phyloP scores from a whole-genome alignment of 1,139 yeast species.

The Magnusiomyces magnusii region DNA sequence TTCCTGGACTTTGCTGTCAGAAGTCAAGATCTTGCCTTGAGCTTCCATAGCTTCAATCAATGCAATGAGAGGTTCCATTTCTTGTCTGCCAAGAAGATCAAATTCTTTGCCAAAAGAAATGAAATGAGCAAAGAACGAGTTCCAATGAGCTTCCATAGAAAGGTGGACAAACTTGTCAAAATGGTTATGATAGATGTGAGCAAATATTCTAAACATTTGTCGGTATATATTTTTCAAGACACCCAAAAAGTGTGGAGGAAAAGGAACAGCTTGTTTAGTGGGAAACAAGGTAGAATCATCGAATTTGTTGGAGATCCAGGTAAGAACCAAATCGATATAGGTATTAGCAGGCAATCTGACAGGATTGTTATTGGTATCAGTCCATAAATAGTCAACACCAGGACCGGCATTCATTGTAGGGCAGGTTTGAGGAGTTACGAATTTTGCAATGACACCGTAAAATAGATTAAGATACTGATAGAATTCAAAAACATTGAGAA shows the following conservation, averaged over 20 bases:
- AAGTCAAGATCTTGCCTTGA: constrained; percentile 63
- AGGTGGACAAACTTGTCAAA: constrained; percentile 87
- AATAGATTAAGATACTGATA: constrained; percentile 81
- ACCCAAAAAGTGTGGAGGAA: constrained; percentile 76
- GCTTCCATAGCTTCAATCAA: constrained; percentile 72
- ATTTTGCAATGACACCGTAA: constrained; percentile 81
- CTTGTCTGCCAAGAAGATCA: constrained; percentile 67
- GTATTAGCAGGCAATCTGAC: constrained; percentile 86
- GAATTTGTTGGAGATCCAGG: constrained; percentile 83
- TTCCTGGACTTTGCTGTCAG: background rate
- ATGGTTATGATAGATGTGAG: constrained; percentile 90
- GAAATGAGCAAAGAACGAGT: constrained; percentile 95
- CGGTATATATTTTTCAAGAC: constrained; percentile 80
- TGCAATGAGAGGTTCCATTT: constrained; percentile 68
- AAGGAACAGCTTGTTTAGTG: constrained; percentile 83
- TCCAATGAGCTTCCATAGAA: constrained; percentile 95
- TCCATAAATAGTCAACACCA: constrained; percentile 84
- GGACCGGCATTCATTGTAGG: constrained; percentile 98
- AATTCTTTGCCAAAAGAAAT: constrained; percentile 81
- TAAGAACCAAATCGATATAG: constrained; percentile 82
- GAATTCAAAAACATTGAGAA: constrained; percentile 83
- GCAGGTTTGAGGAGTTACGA: constrained; percentile 77
- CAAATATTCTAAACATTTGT: constrained; percentile 95
- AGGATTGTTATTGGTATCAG: constrained; percentile 68
- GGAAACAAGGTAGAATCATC: constrained; percentile 90